These are phyloP conservation scores for Hirschioporus abietinus DNA, from an alignment of 768 basidiomycete species.

Conservation along the genomic window DNA sequence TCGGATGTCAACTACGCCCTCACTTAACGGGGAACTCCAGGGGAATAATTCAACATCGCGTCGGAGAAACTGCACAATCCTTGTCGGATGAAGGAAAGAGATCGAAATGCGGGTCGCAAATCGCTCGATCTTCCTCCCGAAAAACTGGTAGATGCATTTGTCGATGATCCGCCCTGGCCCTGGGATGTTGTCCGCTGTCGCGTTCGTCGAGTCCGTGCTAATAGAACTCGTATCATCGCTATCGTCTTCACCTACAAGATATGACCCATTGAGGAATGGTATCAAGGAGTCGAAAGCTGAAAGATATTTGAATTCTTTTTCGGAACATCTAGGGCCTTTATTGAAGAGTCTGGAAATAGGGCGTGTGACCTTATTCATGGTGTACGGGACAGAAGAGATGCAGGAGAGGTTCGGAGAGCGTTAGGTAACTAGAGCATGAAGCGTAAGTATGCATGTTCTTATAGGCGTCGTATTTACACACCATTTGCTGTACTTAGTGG, in stretches of 20 bases:
- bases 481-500: too few relatives aligned
- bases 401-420: too few relatives aligned
- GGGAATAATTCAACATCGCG: too few relatives aligned
- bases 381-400: too few relatives aligned
- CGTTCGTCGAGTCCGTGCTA: background rate
- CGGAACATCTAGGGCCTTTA: too few relatives aligned
- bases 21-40: background rate
- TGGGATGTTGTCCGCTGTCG: background rate
- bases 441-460: too few relatives aligned
- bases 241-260: background rate
- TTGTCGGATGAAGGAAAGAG: background rate
- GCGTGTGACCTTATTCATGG: too few relatives aligned
- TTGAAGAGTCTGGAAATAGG: too few relatives aligned
- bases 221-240: background rate
- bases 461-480: too few relatives aligned
- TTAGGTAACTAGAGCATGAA: too few relatives aligned
- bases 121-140: background rate
- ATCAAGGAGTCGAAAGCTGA: background rate
- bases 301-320: too few relatives aligned
- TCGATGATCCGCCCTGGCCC: background rate
- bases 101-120: background rate
- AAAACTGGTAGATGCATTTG: background rate
- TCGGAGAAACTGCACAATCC: background rate
- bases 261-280: background rate
- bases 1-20: background rate